A percentile compares a stretch with the other conserved stretches of the same genome.
Conservation (phyloP, 2,329 filamentous ascomycete genomes). For the Fonsecaea nubica region DNA sequence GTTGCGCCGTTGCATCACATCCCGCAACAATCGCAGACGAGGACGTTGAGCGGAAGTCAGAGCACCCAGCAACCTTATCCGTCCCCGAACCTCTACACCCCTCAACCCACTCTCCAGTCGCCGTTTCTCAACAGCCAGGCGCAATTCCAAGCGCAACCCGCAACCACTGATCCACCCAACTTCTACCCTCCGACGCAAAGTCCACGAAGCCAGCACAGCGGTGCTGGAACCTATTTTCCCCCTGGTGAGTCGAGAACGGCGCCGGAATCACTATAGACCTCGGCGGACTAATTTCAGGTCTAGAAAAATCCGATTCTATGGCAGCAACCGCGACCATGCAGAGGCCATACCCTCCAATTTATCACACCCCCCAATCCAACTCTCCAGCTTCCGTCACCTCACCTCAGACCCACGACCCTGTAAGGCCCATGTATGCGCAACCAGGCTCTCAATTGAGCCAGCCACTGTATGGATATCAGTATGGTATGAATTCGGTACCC, state of each 20-base stretch:
- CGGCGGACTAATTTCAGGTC: conserved; percentile 1
- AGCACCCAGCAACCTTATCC: conserved; percentile 36
- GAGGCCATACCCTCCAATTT: conserved; percentile 79
- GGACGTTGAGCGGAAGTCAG: conserved; percentile 36
- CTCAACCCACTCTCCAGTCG: conserved; percentile 51
- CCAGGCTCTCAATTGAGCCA: conserved; percentile 79
- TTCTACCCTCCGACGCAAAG: conserved; percentile 80
- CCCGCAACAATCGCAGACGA: conserved; percentile 43
- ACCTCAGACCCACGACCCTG: conserved; percentile 84
- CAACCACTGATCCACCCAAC: conserved; percentile 70
- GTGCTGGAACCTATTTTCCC: conserved; percentile 82
- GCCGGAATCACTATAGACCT: background rate
- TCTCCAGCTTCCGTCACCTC: conserved; percentile 93
- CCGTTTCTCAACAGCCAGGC: conserved; percentile 65
- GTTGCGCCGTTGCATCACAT: conserved; percentile 37
- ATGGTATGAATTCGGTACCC: conserved; percentile 59
- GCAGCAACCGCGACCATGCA: conserved; percentile 69
- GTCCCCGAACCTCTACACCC: conserved; percentile 35
- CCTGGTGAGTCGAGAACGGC: conserved; percentile 69
- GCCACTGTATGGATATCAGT: conserved; percentile 73
- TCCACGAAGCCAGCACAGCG: conserved; percentile 81
- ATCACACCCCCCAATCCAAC: conserved; percentile 93
- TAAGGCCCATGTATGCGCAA: conserved; percentile 80
- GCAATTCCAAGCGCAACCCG: conserved; percentile 46
- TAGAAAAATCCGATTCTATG: conserved; percentile 77